Evolutionary conservation across 2,329 filamentous ascomycete species (phyloP).

Genomic region (Ceratocystis albifundus): DNA sequence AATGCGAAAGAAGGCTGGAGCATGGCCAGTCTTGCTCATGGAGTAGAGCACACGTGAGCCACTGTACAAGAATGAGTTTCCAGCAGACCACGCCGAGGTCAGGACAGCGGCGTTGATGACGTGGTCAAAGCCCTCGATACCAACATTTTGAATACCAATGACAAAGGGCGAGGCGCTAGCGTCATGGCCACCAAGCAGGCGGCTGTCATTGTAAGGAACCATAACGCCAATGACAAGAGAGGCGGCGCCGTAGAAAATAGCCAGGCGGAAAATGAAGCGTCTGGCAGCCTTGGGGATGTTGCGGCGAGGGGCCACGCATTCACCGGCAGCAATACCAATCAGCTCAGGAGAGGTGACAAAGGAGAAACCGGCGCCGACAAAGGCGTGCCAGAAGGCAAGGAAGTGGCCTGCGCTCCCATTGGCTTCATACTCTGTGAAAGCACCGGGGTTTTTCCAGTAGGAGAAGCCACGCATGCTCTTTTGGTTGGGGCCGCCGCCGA

Average conservation of each 20-base stretch:
- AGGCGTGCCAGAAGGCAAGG: constrained; percentile 47
- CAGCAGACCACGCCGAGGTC: constrained; percentile 53
- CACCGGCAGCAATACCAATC: constrained; percentile 51
- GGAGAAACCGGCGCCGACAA: constrained; percentile 48
- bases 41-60: constrained; percentile 59
- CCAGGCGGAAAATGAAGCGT: constrained; percentile 50
- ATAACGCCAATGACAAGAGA: constrained; percentile 51
- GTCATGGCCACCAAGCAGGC: constrained; percentile 47
- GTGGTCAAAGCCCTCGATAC: constrained; percentile 51
- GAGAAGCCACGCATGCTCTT: constrained; percentile 37
- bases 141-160: constrained; percentile 54
- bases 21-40: constrained; percentile 54
- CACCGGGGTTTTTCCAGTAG: constrained; percentile 33
- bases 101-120: constrained; percentile 59
- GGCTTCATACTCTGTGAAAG: constrained; percentile 40
- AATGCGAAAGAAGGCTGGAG: constrained; percentile 46
- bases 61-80: constrained; percentile 52
- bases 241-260: constrained; percentile 52
- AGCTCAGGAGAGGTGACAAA: constrained; percentile 54
- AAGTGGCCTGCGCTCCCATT: constrained; percentile 41
- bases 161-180: constrained; percentile 53
- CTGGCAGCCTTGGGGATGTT: constrained; percentile 55
- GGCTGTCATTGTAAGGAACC: constrained; percentile 52
- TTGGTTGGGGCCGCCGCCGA: constrained; percentile 43
- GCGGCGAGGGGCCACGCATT: constrained; percentile 51